These are phyloP conservation scores for Fusarium sp. DNA, from an alignment of 2,329 filamentous ascomycete genomes.

Conservation along the genomic window DNA sequence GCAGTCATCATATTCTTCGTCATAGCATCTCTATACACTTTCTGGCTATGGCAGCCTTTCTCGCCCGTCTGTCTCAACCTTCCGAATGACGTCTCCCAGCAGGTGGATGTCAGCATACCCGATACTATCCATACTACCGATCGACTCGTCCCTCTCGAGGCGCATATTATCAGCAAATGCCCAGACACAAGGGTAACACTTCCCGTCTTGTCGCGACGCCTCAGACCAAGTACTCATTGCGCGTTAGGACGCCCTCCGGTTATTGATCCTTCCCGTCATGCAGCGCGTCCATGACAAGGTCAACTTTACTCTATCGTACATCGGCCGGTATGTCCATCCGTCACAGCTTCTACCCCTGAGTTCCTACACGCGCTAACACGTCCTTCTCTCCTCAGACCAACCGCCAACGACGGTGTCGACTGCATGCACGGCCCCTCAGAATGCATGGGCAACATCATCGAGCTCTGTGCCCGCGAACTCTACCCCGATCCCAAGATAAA, in stretches of 20 bases:
- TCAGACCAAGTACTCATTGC: constrained; percentile 19
- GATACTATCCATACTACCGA: constrained; percentile 20
- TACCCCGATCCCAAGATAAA: constrained; percentile 89
- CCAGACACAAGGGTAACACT: constrained; percentile 78
- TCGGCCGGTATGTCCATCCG: constrained; percentile 73
- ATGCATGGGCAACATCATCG: constrained; percentile 92
- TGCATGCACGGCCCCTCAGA: constrained; percentile 93
- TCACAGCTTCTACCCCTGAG: neutral
- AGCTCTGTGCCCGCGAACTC: constrained; percentile 87
- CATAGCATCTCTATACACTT: constrained; percentile 42
- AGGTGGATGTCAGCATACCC: neutral
- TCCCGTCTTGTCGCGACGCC: neutral
- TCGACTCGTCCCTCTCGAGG: constrained; percentile 80
- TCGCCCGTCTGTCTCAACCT: constrained; percentile 10
- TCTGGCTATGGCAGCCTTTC: constrained; percentile 46
- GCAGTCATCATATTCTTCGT: constrained; percentile 40
- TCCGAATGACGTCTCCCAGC: neutral
- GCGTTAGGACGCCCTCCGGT: constrained; percentile 77
- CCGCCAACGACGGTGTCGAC: constrained; percentile 82
- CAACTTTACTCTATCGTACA: constrained; percentile 90
- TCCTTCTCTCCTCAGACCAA: constrained; percentile 60
- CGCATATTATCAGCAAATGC: constrained; percentile 98
- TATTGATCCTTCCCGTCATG: constrained; percentile 89
- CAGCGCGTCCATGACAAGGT: constrained; percentile 84
- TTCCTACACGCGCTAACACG: neutral